Conservation (phyloP, 139 green algal species). For the Pedinophyceae sp. region DNA sequence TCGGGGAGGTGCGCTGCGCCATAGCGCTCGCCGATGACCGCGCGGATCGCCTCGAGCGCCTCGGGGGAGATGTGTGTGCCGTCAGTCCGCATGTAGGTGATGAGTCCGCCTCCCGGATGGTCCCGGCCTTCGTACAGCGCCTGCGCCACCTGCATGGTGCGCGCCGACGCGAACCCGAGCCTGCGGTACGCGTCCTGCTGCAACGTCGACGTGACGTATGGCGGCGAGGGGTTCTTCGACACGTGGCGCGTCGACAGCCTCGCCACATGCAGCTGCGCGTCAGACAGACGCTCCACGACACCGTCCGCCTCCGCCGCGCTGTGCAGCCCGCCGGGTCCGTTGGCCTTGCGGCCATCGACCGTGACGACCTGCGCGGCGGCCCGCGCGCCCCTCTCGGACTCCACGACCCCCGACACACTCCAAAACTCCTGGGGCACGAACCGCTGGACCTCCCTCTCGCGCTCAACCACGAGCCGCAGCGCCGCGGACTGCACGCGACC, state of each 20-base stretch:
- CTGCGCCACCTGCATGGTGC: constrained; percentile 76
- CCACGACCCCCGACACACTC: constrained; percentile 17
- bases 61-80: constrained; percentile 35
- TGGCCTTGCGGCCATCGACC: constrained; percentile 33
- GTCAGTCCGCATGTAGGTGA: constrained; percentile 95
- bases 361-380: constrained; percentile 6
- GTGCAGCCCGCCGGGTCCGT: constrained; percentile 18
- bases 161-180: constrained; percentile 40
- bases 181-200: constrained; percentile 63
- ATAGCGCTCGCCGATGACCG: constrained; percentile 12
- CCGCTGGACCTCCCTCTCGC: constrained; percentile 48
- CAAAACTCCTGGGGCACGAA: constrained; percentile 53
- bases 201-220: constrained; percentile 77
- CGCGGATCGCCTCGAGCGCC: constrained; percentile 26
- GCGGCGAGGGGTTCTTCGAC: constrained; percentile 36
- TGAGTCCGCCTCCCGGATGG: constrained; percentile 38
- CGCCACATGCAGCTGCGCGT: constrained; percentile 12
- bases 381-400: neutral
- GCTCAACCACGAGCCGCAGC: constrained; percentile 63
- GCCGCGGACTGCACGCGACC: constrained; percentile 75
- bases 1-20: constrained; percentile 21
- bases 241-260: constrained; percentile 14
- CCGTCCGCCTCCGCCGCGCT: constrained; percentile 17
- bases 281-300: constrained; percentile 13
- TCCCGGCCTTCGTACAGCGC: constrained; percentile 66